phyloP scores from a whole-genome alignment of 495 filamentous ascomycete genomes.

The Lophiostoma macrostomum region DNA sequence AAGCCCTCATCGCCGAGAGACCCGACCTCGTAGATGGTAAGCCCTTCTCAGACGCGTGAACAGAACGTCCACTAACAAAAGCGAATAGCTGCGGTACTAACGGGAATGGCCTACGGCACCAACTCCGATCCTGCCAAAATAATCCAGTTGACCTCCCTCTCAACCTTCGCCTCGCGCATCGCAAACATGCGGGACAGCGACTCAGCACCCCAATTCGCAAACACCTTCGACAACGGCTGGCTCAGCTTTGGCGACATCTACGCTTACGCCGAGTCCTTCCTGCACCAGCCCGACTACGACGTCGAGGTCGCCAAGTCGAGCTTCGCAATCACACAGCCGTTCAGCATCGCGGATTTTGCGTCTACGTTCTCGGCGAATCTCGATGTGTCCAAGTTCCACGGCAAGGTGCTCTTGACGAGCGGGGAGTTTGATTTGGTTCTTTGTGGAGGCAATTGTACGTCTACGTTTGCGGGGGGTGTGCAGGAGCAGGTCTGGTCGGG shows the following conservation, averaged over 20 bases:
- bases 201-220: not conserved
- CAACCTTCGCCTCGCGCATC: slow-evolving; percentile 18
- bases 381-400: slow-evolving; percentile 25
- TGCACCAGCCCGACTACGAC: slow-evolving; percentile 20
- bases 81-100: slow-evolving; percentile 22
- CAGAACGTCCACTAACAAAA: not conserved
- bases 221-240: slow-evolving; percentile 23
- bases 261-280: slow-evolving; percentile 24
- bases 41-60: not conserved
- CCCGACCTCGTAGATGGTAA: slow-evolving; percentile 23
- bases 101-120: slow-evolving; percentile 14
- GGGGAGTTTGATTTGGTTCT: slow-evolving; percentile 38
- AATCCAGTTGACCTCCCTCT: not conserved
- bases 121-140: not conserved
- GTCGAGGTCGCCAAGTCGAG: slow-evolving; percentile 18
- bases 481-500: slow-evolving; percentile 2
- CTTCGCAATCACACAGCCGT: slow-evolving; percentile 34
- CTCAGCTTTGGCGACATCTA: slow-evolving; percentile 29
- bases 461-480: slow-evolving; percentile 17
- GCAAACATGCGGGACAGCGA: too few species aligned
- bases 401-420: slow-evolving; percentile 34
- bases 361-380: slow-evolving; percentile 14
- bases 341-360: slow-evolving; percentile 32
- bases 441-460: slow-evolving; percentile 35
- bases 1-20: slow-evolving; percentile 10